A percentile compares a stretch with the other conserved stretches of the same genome.
Conservation (phyloP, 495 filamentous ascomycete genomes). For the Penicillium tannophilum region DNA sequence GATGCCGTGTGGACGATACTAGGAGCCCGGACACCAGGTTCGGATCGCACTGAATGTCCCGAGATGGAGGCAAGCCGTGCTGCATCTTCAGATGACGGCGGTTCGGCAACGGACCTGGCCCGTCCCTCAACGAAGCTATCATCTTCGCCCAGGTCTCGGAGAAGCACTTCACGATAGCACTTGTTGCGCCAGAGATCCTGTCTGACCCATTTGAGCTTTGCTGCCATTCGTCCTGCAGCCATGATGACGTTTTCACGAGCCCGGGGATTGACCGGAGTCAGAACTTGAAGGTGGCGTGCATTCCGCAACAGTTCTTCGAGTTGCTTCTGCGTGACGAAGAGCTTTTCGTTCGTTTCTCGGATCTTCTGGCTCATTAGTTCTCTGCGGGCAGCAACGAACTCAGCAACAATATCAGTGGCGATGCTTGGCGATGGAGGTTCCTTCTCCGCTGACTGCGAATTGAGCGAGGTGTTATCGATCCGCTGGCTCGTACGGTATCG, state of each 20-base stretch:
- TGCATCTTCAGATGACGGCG: constrained; percentile 14
- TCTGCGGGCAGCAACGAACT: constrained; percentile 77
- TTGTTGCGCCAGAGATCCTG: constrained; percentile 92
- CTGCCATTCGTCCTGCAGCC: constrained; percentile 81
- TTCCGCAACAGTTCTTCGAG: constrained; percentile 84
- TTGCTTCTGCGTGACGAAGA: constrained; percentile 69
- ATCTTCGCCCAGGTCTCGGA: constrained; percentile 83
- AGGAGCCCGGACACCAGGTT: constrained; percentile 19
- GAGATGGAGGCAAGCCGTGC: constrained; percentile 24
- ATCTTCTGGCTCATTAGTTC: constrained; percentile 84
- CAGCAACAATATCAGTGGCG: constrained; percentile 76
- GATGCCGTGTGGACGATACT: constrained; percentile 25
- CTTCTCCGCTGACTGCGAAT: constrained; percentile 31
- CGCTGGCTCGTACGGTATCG: constrained; percentile 69
- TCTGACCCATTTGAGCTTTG: constrained; percentile 88
- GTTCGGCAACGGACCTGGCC: constrained; percentile 22
- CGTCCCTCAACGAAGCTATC: constrained; percentile 20
- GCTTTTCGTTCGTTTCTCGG: constrained; percentile 77
- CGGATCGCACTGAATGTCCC: constrained; percentile 25
- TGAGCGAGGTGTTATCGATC: constrained; percentile 52
- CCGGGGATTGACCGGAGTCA: constrained; percentile 84
- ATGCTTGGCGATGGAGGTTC: constrained; percentile 59
- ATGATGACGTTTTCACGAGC: constrained; percentile 84
- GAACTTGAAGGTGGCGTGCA: constrained; percentile 86
- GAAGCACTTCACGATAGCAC: constrained; percentile 87